These are phyloP conservation scores for Endothia cerciana DNA, from an alignment of 2,329 filamentous ascomycete species.

Conservation along the genomic window DNA sequence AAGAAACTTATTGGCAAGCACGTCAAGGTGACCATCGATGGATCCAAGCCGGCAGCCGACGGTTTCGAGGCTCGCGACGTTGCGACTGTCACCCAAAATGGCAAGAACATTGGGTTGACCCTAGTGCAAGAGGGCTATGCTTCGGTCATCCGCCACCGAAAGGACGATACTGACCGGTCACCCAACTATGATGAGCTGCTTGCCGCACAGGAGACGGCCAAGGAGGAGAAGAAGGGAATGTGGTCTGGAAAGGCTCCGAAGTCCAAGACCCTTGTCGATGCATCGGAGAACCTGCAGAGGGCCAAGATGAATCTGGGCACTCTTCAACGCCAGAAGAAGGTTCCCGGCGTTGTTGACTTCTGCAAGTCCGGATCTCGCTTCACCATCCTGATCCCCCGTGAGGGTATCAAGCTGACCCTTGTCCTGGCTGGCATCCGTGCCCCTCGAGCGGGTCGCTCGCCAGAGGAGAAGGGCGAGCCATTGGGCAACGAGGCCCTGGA, in stretches of 20 bases:
- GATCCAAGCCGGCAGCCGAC: conserved; percentile 85
- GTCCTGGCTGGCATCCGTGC: conserved; percentile 92
- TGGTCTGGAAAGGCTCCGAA: conserved; percentile 91
- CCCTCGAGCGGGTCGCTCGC: conserved; percentile 76
- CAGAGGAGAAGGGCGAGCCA: conserved; percentile 82
- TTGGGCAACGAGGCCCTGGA: conserved; percentile 96
- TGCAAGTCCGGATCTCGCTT: conserved; percentile 97
- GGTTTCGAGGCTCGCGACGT: conserved; percentile 95
- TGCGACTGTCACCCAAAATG: conserved; percentile 80
- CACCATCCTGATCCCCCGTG: conserved; percentile 86
- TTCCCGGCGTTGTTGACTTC: conserved; percentile 93
- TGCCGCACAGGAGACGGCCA: conserved; percentile 78
- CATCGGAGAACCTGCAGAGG: conserved; percentile 90
- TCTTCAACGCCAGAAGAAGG: conserved; percentile 86
- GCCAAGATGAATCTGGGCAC: conserved; percentile 91
- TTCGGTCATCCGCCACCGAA: conserved; percentile 91
- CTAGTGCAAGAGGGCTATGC: conserved; percentile 93
- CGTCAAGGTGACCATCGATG: conserved; percentile 85
- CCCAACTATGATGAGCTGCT: conserved; percentile 91
- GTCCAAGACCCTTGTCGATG: conserved; percentile 80
- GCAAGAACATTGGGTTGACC: conserved; percentile 82
- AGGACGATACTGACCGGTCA: conserved; percentile 91
- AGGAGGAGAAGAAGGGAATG: conserved; percentile 89
- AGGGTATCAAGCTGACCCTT: conserved; percentile 92
- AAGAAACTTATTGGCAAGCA: conserved; percentile 97